A percentile compares a stretch with the other conserved stretches of the same genome.
phyloP scores from a whole-genome alignment of 106 monocot genomes.

The Ottelia alismoides region DNA sequence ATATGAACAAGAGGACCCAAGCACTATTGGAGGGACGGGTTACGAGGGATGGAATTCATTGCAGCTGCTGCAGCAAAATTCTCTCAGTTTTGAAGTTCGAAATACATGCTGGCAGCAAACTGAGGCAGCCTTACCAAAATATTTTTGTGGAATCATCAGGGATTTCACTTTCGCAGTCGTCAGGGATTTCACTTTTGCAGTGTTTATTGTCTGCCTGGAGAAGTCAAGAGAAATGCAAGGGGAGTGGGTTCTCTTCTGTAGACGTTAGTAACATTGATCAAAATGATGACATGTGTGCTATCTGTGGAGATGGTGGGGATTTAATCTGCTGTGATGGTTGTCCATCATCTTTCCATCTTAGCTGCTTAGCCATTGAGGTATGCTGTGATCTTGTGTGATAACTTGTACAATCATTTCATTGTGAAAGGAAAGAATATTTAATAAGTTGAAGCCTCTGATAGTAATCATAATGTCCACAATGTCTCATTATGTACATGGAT shows the following conservation, averaged over 20 bases:
- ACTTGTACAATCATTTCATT: no score
- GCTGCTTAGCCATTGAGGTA: slow-evolving; percentile 79
- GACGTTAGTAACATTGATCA: slow-evolving; percentile 44
- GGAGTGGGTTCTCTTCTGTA: slow-evolving; percentile 25
- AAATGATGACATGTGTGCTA: slow-evolving; percentile 59
- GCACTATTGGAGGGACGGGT: slow-evolving; percentile 39
- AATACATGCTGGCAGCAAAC: slow-evolving; percentile 80
- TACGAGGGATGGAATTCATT: slow-evolving; percentile 69
- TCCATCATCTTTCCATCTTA: slow-evolving; percentile 21
- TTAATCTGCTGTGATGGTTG: slow-evolving; percentile 27
- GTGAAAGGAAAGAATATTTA: no score
- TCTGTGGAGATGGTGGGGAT: slow-evolving; percentile 31
- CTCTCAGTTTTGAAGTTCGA: slow-evolving; percentile 56
- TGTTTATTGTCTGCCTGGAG: slow-evolving; percentile 67
- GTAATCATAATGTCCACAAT: no score
- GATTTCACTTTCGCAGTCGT: slow-evolving; percentile 37
- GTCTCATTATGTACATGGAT: not conserved
- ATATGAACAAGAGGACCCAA: slow-evolving; percentile 31
- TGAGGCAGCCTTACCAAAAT: slow-evolving; percentile 44
- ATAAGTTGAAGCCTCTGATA: no score
- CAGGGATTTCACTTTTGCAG: slow-evolving; percentile 48
- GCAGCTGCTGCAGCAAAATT: slow-evolving; percentile 65
- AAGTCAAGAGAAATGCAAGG: slow-evolving; percentile 31
- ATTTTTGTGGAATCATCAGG: slow-evolving; percentile 39
- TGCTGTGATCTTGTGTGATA: not conserved